Base-by-base conservation (phyloP, 2,329 filamentous ascomycete species). In the Fragosphaeria purpurea region DNA sequence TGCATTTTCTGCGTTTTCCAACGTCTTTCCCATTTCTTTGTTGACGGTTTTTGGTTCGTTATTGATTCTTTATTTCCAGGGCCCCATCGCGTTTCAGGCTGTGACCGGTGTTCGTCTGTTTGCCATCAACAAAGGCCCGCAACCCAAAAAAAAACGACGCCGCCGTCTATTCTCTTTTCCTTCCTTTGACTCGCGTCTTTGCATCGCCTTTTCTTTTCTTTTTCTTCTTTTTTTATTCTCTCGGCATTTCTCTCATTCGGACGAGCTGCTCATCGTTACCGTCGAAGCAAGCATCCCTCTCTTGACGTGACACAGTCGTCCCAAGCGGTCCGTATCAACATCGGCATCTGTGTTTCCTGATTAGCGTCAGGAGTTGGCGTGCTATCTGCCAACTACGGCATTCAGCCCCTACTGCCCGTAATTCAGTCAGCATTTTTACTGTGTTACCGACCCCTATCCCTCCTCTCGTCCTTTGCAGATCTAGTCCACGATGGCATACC, bases 401-500 rank as follows among this genome's bases (percentile, higher is more conserved):
- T 22, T 22, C 22, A 22, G 22, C 22, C 22, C 22, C 22, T 22
- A 22, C 22, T 22, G 22, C 22, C 22, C 22, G 22, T 22, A 22
- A 22, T 22, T 22, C 22, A 22, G 22, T 22, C 3, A 22, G 22
- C 22, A 22, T 22, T 22, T 22, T 22, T 22, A 22, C 22, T 22
- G 22, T 22, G 22, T 22, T 22, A 22, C 22, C 22, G 22, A 22
- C 22, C 22, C 22, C 22, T 22, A 22, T 22, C 22, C 22, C 22
- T 31, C 44, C 47, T 44, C 42, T 51, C 43, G 47, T 51, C 47
- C 44, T 47, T 35, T 31, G 22, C n/a, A 42, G 30, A 30, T 42
- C 32, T 50, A 9, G n/a, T 48, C 46, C 30, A 53, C 48, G 42
- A 58, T 59, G 57, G 57, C 57, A 39, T 59, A 59, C 51, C 50